Percentiles rank a stretch among this genome's conserved stretches.
Conservation (phyloP, 2,329 filamentous ascomycete genomes). For the Cladosporium sp. region DNA sequence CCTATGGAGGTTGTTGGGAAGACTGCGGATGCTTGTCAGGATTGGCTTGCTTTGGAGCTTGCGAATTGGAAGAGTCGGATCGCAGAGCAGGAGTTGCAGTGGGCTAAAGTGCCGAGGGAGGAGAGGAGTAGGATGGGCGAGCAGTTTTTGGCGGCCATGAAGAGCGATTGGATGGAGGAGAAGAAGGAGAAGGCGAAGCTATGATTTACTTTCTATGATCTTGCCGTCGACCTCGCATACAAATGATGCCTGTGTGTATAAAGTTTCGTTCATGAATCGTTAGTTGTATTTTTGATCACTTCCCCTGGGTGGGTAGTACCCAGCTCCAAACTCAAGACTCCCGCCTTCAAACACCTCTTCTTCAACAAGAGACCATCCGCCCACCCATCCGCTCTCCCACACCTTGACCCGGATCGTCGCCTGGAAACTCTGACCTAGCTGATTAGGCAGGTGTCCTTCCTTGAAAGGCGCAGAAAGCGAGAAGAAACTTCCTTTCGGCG, state of each 20-base stretch:
- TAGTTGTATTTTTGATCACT: constrained; percentile 34
- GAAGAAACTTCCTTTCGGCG: constrained; percentile 43
- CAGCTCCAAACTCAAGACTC: constrained; percentile 48
- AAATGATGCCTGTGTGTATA: not conserved
- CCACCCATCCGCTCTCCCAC: constrained; percentile 36
- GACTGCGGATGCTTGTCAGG: constrained; percentile 53
- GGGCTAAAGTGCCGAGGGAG: constrained; percentile 24
- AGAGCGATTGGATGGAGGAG: constrained; percentile 19
- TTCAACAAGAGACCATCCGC: constrained; percentile 38
- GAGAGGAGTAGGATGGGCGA: constrained; percentile 28
- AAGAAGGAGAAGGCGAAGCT: constrained; percentile 6
- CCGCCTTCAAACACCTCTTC: constrained; percentile 40
- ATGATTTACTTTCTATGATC: not conserved
- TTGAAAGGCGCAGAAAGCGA: constrained; percentile 43
- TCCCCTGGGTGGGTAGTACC: constrained; percentile 42
- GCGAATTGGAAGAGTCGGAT: constrained; percentile 32
- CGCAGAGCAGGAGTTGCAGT: constrained; percentile 23
- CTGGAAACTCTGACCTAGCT: constrained; percentile 45
- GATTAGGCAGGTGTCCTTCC: constrained; percentile 43
- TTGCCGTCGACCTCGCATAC: too few relatives aligned
- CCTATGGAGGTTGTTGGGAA: constrained; percentile 72
- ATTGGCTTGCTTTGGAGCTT: constrained; percentile 35
- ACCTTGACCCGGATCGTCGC: constrained; percentile 42
- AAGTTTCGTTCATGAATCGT: constrained; percentile 10
- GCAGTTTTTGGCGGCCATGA: constrained; percentile 23